Percentiles rank a stretch among this genome's conserved stretches.
phyloP scores from a whole-genome alignment of 208 protist genomes.

The Herpetomonas samuelpessoai region DNA sequence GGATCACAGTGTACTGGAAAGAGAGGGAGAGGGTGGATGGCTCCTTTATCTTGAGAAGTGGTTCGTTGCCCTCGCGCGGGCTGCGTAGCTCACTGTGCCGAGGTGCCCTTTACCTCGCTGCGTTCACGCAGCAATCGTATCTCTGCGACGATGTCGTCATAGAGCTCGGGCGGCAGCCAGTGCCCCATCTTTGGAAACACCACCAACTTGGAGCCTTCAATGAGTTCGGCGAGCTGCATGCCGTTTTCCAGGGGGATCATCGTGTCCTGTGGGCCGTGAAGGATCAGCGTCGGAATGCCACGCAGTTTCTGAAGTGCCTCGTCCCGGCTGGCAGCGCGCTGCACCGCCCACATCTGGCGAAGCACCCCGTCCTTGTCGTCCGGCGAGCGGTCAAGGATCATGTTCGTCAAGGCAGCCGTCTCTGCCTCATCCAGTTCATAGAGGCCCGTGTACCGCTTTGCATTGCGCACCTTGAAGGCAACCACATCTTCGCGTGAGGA shows the following conservation, averaged over 20 bases:
- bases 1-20: background rate
- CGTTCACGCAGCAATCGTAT: conserved; percentile 16
- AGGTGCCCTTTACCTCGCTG: conserved; percentile 3
- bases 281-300: conserved; percentile 20
- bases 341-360: conserved; percentile 62
- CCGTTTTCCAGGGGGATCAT: conserved; percentile 63
- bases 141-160: conserved; percentile 25
- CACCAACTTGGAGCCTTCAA: conserved; percentile 37
- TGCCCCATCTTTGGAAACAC: conserved; percentile 54
- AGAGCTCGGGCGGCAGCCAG: conserved; percentile 31
- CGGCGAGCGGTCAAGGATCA: conserved; percentile 21
- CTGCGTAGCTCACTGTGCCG: too few relatives aligned
- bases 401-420: conserved; percentile 3
- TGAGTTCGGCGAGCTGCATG: conserved; percentile 31
- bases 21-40: background rate
- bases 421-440: conserved; percentile 35
- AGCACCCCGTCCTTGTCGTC: conserved; percentile 30
- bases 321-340: conserved; percentile 40
- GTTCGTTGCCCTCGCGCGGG: too few relatives aligned
- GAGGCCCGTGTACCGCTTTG: conserved; percentile 14
- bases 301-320: conserved; percentile 26
- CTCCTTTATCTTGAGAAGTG: background rate
- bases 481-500: conserved; percentile 23
- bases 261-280: conserved; percentile 57
- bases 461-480: conserved; percentile 36